Percentiles rank a stretch among this genome's conserved stretches.
Evolutionary conservation across 805 yeast genomes (phyloP).

Genomic region (Brettanomyces nanus): DNA sequence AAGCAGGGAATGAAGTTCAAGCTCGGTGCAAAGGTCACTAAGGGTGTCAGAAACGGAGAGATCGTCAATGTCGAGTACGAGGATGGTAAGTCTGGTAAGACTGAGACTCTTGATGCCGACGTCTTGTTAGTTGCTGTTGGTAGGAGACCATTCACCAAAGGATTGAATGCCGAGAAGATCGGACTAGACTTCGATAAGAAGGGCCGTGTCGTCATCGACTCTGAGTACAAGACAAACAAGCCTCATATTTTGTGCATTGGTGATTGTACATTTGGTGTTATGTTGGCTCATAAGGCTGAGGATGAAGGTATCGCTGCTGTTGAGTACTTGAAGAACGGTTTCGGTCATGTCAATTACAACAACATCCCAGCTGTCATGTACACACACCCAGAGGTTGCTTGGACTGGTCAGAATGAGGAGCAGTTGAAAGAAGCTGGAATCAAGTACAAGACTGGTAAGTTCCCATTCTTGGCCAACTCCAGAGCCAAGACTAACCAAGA

Average conservation of each 20-base stretch:
- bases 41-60: constrained; percentile 86
- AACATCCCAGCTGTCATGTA: constrained; percentile 99
- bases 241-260: constrained; percentile 96
- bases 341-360: constrained; percentile 97
- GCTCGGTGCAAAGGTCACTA: constrained; percentile 82
- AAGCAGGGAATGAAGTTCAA: constrained; percentile 96
- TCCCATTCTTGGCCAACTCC: constrained; percentile 98
- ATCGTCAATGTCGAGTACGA: constrained; percentile 81
- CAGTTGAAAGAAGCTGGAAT: constrained; percentile 62
- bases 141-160: constrained; percentile 94
- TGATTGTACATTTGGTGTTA: constrained; percentile 96
- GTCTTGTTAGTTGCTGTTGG: constrained; percentile 96
- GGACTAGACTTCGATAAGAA: constrained; percentile 87
- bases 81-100: constrained; percentile 78
- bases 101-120: constrained; percentile 77
- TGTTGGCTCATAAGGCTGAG: constrained; percentile 99
- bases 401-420: constrained; percentile 91
- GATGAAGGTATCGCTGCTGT: constrained; percentile 99
- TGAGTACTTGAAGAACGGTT: constrained; percentile 86
- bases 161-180: constrained; percentile 78
- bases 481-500: constrained; percentile 98
- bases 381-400: constrained; percentile 98
- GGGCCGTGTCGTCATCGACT: constrained; percentile 92
- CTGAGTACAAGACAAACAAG: constrained; percentile 84
- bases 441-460: constrained; percentile 89